A percentile compares a stretch with the other conserved stretches of the same genome.
Evolutionary conservation across 2,329 filamentous ascomycete genomes (phyloP).

Genomic region (Peltaster fructicola): DNA sequence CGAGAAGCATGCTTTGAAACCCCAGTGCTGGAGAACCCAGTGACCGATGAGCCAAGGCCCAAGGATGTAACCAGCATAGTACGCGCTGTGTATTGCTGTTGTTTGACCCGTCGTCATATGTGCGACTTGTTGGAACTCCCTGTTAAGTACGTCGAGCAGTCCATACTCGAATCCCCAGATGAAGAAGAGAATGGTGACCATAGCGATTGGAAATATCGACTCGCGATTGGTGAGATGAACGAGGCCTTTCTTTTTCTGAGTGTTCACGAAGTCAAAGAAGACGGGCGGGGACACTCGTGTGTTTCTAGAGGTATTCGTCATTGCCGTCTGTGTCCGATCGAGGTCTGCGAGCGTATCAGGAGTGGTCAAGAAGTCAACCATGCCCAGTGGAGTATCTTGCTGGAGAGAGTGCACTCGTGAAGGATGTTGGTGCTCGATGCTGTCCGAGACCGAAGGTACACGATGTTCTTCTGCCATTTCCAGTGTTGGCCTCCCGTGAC

Average conservation of each 20-base stretch:
- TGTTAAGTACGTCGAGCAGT: conserved; percentile 65
- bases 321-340: conserved; percentile 21
- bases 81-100: conserved; percentile 49
- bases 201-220: conserved; percentile 51
- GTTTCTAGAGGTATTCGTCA: conserved; percentile 22
- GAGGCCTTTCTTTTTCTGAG: conserved; percentile 52
- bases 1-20: conserved; percentile 45
- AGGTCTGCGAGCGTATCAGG: conserved; percentile 23
- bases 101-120: conserved; percentile 44
- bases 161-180: conserved; percentile 87
- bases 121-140: conserved; percentile 45
- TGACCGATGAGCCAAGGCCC: conserved; percentile 51
- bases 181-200: conserved; percentile 69
- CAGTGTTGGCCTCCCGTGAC: conserved; percentile 2
- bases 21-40: conserved; percentile 38
- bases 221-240: conserved; percentile 45
- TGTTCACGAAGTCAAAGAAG: conserved; percentile 65
- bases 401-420: conserved; percentile 1
- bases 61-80: conserved; percentile 55
- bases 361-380: conserved; percentile 37
- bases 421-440: conserved; percentile 1
- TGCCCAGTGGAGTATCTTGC: conserved; percentile 18
- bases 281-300: conserved; percentile 23
- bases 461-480: conserved; percentile 11
- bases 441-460: conserved; percentile 12